Conservation (phyloP, 2,329 filamentous ascomycete genomes). For the Didymella lethalis region DNA sequence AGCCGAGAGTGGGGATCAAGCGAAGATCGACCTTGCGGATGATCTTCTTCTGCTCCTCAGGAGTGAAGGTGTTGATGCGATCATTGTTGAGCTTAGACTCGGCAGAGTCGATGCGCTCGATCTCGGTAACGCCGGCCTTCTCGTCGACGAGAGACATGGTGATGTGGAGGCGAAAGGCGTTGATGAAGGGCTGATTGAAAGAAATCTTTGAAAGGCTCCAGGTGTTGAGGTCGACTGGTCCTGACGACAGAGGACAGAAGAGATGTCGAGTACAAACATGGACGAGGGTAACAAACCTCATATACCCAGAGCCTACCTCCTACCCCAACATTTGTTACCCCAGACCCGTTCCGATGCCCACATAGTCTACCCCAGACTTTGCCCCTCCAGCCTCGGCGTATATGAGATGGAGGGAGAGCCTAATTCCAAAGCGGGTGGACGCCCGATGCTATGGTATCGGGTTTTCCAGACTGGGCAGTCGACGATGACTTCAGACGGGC, state of each 20-base stretch:
- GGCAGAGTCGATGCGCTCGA: slow-evolving; percentile 30
- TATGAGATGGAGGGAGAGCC: slow-evolving; percentile 2
- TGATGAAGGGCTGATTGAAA: background rate
- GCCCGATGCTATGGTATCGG: slow-evolving; percentile 22
- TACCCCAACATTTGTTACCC: slow-evolving; percentile 11
- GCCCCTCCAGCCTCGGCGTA: slow-evolving; percentile 6
- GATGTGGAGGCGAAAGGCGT: background rate
- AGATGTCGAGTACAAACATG: slow-evolving; percentile 17
- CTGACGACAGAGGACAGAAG: slow-evolving; percentile 19
- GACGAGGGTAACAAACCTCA: slow-evolving; percentile 19
- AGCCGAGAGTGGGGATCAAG: slow-evolving; percentile 51
- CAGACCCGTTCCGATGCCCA: slow-evolving; percentile 16
- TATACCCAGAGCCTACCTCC: slow-evolving; percentile 14
- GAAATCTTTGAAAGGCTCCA: background rate
- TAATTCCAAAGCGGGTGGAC: slow-evolving; percentile 7
- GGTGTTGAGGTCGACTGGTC: slow-evolving; percentile 19
- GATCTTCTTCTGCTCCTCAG: slow-evolving; percentile 36
- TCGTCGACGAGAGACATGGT: slow-evolving; percentile 30
- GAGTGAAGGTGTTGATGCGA: slow-evolving; percentile 31
- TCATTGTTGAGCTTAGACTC: slow-evolving; percentile 25
- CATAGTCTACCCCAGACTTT: slow-evolving; percentile 20
- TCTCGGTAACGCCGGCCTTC: slow-evolving; percentile 27
- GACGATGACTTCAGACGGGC: slow-evolving; percentile 11
- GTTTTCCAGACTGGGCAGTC: slow-evolving; percentile 9
- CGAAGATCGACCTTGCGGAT: slow-evolving; percentile 47